Evolutionary conservation across 75 land plant genomes (phyloP).

Genomic region (Ceratopteris richardii): DNA sequence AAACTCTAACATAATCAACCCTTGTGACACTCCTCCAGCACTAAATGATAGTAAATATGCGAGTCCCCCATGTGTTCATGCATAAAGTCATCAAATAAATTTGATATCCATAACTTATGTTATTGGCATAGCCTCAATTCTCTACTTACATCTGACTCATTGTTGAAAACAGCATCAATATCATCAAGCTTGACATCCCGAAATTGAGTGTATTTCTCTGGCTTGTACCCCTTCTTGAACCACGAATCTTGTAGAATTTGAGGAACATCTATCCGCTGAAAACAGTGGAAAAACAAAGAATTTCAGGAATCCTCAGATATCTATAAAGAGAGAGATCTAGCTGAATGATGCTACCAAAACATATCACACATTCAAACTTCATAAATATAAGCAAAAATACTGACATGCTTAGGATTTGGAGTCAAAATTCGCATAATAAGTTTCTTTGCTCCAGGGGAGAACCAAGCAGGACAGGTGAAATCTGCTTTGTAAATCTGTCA

Average conservation of each 20-base stretch:
- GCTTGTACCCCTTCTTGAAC: slow-evolving; percentile 78
- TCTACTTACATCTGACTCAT: slow-evolving; percentile 55
- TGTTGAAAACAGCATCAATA: slow-evolving; percentile 67
- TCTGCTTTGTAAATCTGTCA: slow-evolving; percentile 79
- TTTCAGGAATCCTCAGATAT: neutral
- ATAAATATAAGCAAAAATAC: slow-evolving; percentile 9
- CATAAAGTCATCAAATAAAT: too few species aligned
- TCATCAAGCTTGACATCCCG: slow-evolving; percentile 69
- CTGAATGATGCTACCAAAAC: neutral
- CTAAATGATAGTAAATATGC: neutral
- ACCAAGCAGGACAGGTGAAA: slow-evolving; percentile 81
- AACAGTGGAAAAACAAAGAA: neutral
- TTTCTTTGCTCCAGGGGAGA: slow-evolving; percentile 69
- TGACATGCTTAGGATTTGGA: slow-evolving; percentile 83
- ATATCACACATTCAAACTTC: neutral
- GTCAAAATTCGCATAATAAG: slow-evolving; percentile 66
- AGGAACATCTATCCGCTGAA: slow-evolving; percentile 68
- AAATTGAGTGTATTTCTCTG: slow-evolving; percentile 48
- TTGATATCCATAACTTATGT: too few species aligned
- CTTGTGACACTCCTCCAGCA: neutral
- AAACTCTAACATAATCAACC: too few species aligned
- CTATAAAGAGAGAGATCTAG: neutral
- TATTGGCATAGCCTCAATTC: too few species aligned
- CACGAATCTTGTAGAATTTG: slow-evolving; percentile 74
- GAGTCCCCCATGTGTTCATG: too few species aligned